A percentile compares a stretch with the other conserved stretches of the same genome.
Conservation (phyloP, 2,329 filamentous ascomycete genomes). For the Phyllosticta capitalensis region DNA sequence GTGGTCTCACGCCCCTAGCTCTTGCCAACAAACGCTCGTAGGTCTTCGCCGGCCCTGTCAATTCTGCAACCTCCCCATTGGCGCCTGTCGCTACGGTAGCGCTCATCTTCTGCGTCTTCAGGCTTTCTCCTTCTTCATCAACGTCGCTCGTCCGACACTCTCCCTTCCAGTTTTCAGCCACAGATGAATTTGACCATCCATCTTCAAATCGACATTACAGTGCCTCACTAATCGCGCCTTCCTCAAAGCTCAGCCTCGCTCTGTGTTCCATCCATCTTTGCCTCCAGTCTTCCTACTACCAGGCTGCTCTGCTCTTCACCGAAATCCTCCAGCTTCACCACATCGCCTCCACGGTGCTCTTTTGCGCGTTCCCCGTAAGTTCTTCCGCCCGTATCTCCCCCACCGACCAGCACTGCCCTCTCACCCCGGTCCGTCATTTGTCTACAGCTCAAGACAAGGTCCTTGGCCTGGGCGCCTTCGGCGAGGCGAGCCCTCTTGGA, state of each 20-base stretch:
- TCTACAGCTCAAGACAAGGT: not conserved
- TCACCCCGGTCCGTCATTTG: not conserved
- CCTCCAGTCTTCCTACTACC: too few relatives aligned
- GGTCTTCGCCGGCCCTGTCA: too few relatives aligned
- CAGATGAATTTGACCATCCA: too few relatives aligned
- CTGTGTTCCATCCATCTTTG: too few relatives aligned
- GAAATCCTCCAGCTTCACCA: too few relatives aligned
- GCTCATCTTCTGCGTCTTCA: not conserved
- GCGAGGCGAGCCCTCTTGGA: not conserved
- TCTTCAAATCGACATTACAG: too few relatives aligned
- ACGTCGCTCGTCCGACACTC: not conserved
- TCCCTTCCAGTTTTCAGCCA: not conserved
- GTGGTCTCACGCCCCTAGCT: too few relatives aligned
- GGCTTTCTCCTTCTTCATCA: not conserved
- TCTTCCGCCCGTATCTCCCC: not conserved
- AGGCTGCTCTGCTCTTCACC: too few relatives aligned
- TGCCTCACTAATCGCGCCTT: too few relatives aligned
- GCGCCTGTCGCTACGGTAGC: not conserved
- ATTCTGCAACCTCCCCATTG: not conserved
- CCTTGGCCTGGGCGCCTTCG: not conserved
- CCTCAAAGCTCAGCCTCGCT: too few relatives aligned
- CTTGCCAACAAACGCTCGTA: too few relatives aligned
- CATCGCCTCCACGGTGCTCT: not conserved
- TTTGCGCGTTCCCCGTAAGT: conserved; percentile 4
- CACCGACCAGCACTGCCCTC: not conserved